Evolutionary conservation across 202 grass and related monocot species (phyloP), one percentile per base, ranked within the genome.

Genomic region (Carex arenaria): DNA sequence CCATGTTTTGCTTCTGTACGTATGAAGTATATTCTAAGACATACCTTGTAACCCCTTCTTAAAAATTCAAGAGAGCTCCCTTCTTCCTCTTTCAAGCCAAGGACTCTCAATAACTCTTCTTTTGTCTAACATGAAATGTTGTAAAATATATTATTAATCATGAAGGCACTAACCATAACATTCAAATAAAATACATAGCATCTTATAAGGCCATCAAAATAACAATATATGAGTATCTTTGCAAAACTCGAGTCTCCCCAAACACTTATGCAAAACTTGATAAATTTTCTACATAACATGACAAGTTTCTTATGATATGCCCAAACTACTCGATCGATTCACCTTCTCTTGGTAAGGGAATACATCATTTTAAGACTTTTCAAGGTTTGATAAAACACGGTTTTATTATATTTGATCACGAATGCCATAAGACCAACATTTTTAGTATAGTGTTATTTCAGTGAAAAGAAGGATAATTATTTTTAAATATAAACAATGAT

Each of bases 1-100:
- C 30, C 7, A 68, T 53, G 15, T 14, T 43, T 81, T 53, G 30
- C 49, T 49, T 7, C 5, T 15, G 14, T 13, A 12, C 18, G 55
- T 52, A 71, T 23, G 18, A 63, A 72, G 80, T 15, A 80, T 20
- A 57, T 51, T 70, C 11, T 40, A 85, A 64, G 3, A 59, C 64
- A 45, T 81, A 98, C 96, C 95, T 98, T 98, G 83, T 92, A 95
- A 89, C 95, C 95, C 86, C 88, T 93, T 90, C 95, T 94, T 67
- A 98, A 85, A 64, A 98, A 98, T 89, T 95, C 86, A 68, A 98
- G 88, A 51, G 87, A 88, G 85, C 93, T 98, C 85, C 95, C 95
- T 89, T 89, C 54, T 85, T 98, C 92, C 79, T 98, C 95, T 93
- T 98, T 92, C 83, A 98, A 84, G 22, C 95, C 95, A 45, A 98